These are phyloP conservation scores for Panicum hallii DNA, from an alignment of 202 grass and related monocot genomes.

Conservation along the genomic window DNA sequence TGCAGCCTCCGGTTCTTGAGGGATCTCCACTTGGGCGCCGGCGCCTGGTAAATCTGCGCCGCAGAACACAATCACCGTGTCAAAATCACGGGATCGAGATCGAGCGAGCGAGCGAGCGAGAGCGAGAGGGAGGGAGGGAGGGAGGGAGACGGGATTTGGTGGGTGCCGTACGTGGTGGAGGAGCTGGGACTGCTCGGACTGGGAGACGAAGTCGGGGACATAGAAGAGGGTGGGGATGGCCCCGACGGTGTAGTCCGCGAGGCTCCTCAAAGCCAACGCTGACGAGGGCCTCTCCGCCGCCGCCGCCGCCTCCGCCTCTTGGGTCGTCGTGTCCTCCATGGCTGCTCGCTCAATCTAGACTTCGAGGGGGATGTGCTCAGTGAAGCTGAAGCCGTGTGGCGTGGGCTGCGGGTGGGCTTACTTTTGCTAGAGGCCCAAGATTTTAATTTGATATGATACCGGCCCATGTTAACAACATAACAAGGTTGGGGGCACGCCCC, in stretches of 20 bases:
- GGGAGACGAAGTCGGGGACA: conserved; percentile 75
- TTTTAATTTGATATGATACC: not conserved
- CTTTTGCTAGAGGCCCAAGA: not conserved
- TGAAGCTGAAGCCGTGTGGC: not conserved
- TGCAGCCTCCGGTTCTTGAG: conserved; percentile 88
- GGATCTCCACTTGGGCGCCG: conserved; percentile 78
- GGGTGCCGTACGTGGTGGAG: conserved; percentile 67
- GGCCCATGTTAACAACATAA: not conserved
- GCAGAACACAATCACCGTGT: conserved; percentile 6
- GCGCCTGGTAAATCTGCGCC: conserved; percentile 76
- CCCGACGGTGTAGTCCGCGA: conserved; percentile 52
- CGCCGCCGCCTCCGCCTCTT: not conserved
- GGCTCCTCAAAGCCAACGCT: conserved; percentile 6
- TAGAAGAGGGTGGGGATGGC: conserved; percentile 66
- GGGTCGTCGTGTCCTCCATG: conserved; percentile 30
- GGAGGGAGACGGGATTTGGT: not conserved
- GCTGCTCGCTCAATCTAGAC: not conserved
- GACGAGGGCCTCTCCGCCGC: not conserved
- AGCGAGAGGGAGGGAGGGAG: too few relatives aligned
- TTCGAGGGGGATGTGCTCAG: not conserved
- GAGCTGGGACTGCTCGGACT: conserved; percentile 70
- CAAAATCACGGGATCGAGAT: not conserved
- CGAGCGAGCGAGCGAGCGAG: too few relatives aligned
- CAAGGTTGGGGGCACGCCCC: too few relatives aligned
- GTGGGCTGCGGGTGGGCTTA: not conserved